Base-by-base conservation (phyloP, 2,329 filamentous ascomycete genomes). In the Graphilbum ipis-grandicollis region DNA sequence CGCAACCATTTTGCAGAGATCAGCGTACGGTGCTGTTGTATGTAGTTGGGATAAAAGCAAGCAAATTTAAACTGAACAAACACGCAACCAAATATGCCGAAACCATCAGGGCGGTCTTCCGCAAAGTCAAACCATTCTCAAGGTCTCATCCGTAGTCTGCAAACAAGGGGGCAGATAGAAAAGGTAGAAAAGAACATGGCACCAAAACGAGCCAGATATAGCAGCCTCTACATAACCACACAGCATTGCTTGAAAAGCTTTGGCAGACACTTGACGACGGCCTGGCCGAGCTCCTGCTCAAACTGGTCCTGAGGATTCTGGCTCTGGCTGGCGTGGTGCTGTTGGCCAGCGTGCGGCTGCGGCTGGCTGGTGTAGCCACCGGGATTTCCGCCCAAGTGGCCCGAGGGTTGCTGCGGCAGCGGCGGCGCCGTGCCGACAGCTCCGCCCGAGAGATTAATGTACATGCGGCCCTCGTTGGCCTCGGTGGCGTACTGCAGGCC, bases 401-500 rank as follows among this genome's bases (percentile, higher is more conserved):
- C 52, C 29, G 57, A 53, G 39, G 65, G 60, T 29, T 66, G 62
- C 31, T 63, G 56, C 35, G 67, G 56, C 26, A 69, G 56, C 4
- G 60, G 56, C 34, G 61, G 57, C 29, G 38, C 40, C 15, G 42
- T 43, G 5, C 58, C 51, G 3, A 71, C 74, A 34, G 72, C 63
- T 12, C 76, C 80, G 38, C 85, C 84, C 46, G 78, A 73, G 44
- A 96, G 63, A 52, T 94, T 80, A 43, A 96, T 73, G 52, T 83
- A 93, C 31, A 98, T 86, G 14, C 85, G 64, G 1, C 90, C 90
- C 9, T 79, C 79, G 48, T 98, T 96, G 34, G 80, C 77, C 61
- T 96, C 90, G 2, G 84, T 92, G 39, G 68, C 59, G 56, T 80
- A 94, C 48, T 85, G 70, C 38, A 98, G 63, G 0, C 86, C 83